Conservation (phyloP, 2,329 filamentous ascomycete genomes). For the Xylaria multiplex region DNA sequence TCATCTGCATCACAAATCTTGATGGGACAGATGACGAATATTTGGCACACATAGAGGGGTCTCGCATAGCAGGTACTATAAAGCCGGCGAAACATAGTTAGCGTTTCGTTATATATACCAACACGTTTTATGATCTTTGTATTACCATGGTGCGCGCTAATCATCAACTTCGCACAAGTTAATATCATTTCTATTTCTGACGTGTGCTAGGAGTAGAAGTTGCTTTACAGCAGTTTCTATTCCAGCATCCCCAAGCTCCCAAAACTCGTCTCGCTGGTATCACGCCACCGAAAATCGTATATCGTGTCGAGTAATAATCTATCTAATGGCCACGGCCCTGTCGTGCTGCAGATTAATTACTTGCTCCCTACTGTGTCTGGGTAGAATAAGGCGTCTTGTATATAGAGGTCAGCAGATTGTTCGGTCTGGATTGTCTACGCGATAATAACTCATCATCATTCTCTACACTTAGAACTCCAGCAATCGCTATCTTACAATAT, state of each 20-base stretch:
- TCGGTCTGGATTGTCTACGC: no score
- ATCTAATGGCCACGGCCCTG: no score
- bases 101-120: conserved; percentile 36
- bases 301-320: no score
- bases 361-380: no score
- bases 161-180: neutral
- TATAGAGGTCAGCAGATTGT: no score
- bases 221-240: neutral
- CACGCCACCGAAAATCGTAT: no score
- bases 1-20: conserved; percentile 42
- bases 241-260: neutral
- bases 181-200: neutral
- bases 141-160: neutral
- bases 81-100: conserved; percentile 28
- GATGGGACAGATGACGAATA: conserved; percentile 41
- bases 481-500: no score
- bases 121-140: conserved; percentile 3
- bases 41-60: conserved; percentile 35
- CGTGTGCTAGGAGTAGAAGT: neutral
- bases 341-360: no score
- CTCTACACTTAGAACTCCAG: no score
- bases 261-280: neutral
- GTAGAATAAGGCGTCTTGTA: no score
- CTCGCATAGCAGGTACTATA: conserved; percentile 34
- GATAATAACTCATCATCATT: no score